These are phyloP conservation scores for Cladorrhinum samala DNA, from an alignment of 495 filamentous ascomycete species.

Conservation along the genomic window DNA sequence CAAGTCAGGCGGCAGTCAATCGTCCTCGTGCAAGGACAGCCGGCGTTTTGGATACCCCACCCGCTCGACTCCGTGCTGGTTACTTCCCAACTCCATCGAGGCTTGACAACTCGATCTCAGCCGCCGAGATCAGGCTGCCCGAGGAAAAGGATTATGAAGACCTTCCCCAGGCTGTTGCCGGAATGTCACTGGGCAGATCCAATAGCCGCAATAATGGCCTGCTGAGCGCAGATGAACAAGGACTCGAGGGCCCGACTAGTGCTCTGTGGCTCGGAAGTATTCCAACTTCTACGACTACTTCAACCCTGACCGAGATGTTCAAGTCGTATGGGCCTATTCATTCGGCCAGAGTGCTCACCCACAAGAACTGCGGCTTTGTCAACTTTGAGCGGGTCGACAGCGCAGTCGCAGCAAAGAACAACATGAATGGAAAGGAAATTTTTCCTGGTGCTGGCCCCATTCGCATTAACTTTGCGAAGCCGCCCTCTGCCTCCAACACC, in stretches of 20 bases:
- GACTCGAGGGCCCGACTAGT: conserved; percentile 82
- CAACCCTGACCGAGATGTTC: conserved; percentile 89
- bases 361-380: conserved; percentile 99
- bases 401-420: conserved; percentile 77
- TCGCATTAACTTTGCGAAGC: conserved; percentile 94
- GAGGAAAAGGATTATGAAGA: conserved; percentile 70
- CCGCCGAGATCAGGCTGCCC: conserved; percentile 65
- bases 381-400: conserved; percentile 90
- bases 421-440: conserved; percentile 93
- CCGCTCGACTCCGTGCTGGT: conserved; percentile 63
- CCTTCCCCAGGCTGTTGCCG: conserved; percentile 65
- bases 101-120: conserved; percentile 77
- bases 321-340: conserved; percentile 83
- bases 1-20: conserved; percentile 71
- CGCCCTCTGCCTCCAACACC: conserved; percentile 78
- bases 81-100: conserved; percentile 79
- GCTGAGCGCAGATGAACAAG: conserved; percentile 61
- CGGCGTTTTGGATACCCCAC: conserved; percentile 81
- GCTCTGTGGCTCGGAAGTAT: conserved; percentile 97
- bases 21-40: conserved; percentile 79
- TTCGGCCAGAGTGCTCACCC: conserved; percentile 87
- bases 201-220: conserved; percentile 54
- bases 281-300: conserved; percentile 92
- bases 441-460: conserved; percentile 95
- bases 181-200: conserved; percentile 63